Evolutionary conservation across 1,284 basidiomycete species (phyloP), one percentile per base, ranked within the genome.

Genomic region (Cryptococcus jaspeensis): DNA sequence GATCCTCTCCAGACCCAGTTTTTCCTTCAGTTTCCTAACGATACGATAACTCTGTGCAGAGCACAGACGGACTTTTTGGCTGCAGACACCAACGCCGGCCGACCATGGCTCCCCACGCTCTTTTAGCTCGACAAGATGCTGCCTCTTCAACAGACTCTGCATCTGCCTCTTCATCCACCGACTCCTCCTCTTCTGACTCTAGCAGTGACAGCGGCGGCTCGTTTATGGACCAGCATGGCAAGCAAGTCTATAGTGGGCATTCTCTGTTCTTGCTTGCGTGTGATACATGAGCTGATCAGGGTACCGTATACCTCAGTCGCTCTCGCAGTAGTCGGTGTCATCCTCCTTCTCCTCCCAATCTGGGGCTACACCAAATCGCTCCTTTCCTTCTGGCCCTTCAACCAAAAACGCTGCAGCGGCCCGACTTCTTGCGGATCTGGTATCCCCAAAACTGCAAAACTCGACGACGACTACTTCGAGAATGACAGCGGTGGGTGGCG

Each of bases 371-470:
- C 39, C 16, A 52, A 48, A n/a, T 20, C 55, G 38, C 32, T 52
- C 16, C 45, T 61, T 13, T 52, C 53, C 6, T 58, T 55, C 36
- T 44, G 32, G 25, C 59, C 59, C 5, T 61, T 61, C 46, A 53
- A 53, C 25, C 59, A 61, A 28, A 58, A 58, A 44, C 39, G 56
- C 1, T 61, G 59, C 32, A n/a, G 7, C 16, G 28, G 36, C 1
- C 58, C 28, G 5, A 32, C 4, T 9, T 32, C 28, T 5, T 32
- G 28, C 28, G 28, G 28, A 9, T 32, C 28, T 9, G 28, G 28
- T 9, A 32, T 32, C 9, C 5, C 28, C 28, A 32, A 32, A 9
- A 32, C 28, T 4, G 28, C 28, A 32, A 32, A 32, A 9, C 28
- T 32, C 9, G 28, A 32, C 28, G 9, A 5, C 4, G 28, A 32